These are phyloP conservation scores for Stenogyne calaminthoides DNA, from an alignment of 305 asterid genomes.

Conservation along the genomic window DNA sequence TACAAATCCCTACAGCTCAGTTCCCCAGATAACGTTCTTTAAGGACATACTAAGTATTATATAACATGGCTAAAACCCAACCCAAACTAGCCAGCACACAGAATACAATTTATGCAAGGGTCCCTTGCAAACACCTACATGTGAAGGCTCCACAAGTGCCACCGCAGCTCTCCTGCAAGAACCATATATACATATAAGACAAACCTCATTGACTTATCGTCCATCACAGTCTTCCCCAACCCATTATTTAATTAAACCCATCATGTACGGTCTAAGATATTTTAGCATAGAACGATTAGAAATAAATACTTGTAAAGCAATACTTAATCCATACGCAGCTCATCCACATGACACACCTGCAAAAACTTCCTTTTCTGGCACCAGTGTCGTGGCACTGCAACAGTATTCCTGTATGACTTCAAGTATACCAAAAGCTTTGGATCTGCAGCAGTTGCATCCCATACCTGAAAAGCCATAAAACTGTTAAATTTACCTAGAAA, in stretches of 20 bases:
- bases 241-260: conserved; percentile 40
- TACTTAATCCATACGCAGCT: conserved; percentile 30
- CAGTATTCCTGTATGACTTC: conserved; percentile 88
- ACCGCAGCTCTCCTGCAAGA: conserved; percentile 99
- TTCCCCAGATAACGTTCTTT: conserved; percentile 17
- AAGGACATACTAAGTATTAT: conserved; percentile 19
- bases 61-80: conserved; percentile 45
- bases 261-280: conserved; percentile 28
- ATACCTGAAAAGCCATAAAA: conserved; percentile 55
- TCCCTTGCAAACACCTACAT: conserved; percentile 96
- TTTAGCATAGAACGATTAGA: conserved; percentile 27
- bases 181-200: conserved; percentile 95
- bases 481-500: conserved; percentile 3
- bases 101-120: conserved; percentile 63
- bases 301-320: conserved; percentile 24
- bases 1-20: conserved; percentile 25
- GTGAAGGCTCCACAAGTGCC: conserved; percentile 90
- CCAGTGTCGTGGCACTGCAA: conserved; percentile 99
- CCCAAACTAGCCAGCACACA: conserved; percentile 50
- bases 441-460: conserved; percentile 97
- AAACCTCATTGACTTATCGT: conserved; percentile 70
- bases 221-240: conserved; percentile 63
- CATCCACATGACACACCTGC: conserved; percentile 64
- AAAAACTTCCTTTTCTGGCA: conserved; percentile 94
- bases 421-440: conserved; percentile 93